A percentile compares a stretch with the other conserved stretches of the same genome.
Conservation (phyloP, 768 basidiomycete species). For the Mycena alexandri region DNA sequence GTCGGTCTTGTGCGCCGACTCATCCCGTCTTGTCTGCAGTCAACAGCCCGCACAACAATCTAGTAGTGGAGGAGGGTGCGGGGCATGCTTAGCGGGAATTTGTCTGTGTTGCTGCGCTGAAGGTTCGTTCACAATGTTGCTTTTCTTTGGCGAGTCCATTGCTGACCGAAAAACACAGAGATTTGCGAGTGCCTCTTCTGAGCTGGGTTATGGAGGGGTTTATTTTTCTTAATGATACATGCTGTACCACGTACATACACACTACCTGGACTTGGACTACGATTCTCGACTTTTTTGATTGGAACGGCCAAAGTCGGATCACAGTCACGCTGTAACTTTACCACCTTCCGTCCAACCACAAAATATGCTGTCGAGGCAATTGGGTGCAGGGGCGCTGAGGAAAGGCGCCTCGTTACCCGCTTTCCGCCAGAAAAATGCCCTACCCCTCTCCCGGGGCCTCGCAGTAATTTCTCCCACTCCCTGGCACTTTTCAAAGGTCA, state of each 20-base stretch:
- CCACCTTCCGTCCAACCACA: slow-evolving; percentile 38
- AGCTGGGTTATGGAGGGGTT: slow-evolving; percentile 25
- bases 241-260: slow-evolving; percentile 9
- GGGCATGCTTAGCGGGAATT: slow-evolving; percentile 75
- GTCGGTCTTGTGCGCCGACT: neutral
- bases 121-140: slow-evolving; percentile 52
- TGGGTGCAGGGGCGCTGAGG: slow-evolving; percentile 74
- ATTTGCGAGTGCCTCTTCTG: slow-evolving; percentile 82
- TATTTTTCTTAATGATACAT: slow-evolving; percentile 22
- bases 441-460: slow-evolving; percentile 57
- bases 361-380: slow-evolving; percentile 87
- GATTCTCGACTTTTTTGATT: neutral
- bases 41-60: slow-evolving; percentile 67
- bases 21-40: slow-evolving; percentile 38
- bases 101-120: slow-evolving; percentile 82
- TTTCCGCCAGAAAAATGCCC: slow-evolving; percentile 57
- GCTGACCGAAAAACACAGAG: slow-evolving; percentile 56
- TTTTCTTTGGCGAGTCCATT: slow-evolving; percentile 3
- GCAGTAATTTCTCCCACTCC: slow-evolving; percentile 57
- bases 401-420: slow-evolving; percentile 63
- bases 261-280: slow-evolving; percentile 4
- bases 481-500: slow-evolving; percentile 24
- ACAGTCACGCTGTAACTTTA: slow-evolving; percentile 46
- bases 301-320: slow-evolving; percentile 1
- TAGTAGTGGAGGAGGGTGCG: slow-evolving; percentile 59